Percentiles rank a stretch among this genome's conserved stretches.
Evolutionary conservation across 352 stramenopile genomes (phyloP).

Genomic region (Phytophthora vignae): DNA sequence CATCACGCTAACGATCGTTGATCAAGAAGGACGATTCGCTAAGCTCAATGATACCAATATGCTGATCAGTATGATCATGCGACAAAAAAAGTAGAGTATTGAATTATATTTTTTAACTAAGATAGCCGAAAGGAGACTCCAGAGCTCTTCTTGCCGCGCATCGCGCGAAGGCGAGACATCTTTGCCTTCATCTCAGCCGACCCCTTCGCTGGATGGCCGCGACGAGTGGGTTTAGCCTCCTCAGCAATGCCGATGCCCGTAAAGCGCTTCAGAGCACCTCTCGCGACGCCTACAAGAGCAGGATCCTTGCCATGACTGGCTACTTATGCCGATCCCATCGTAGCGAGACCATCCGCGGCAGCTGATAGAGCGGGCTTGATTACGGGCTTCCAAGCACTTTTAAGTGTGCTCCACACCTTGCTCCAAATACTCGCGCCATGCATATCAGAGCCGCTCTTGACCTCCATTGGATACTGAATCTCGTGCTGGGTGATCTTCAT

Average conservation of each 20-base stretch:
- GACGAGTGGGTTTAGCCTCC: neutral
- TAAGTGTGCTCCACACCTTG: slow-evolving; percentile 12
- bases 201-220: neutral
- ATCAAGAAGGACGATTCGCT: neutral
- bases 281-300: neutral
- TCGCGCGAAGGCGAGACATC: neutral
- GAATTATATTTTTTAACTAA: no score
- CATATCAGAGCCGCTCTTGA: neutral
- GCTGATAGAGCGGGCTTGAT: no score
- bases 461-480: neutral
- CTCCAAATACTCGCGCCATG: slow-evolving; percentile 4
- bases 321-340: neutral
- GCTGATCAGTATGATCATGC: neutral
- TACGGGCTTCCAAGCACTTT: neutral
- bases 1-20: neutral
- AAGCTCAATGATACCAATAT: neutral
- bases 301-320: neutral
- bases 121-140: no score
- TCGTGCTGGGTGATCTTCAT: neutral
- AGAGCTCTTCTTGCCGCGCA: no score
- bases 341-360: slow-evolving; percentile 7
- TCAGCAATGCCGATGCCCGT: neutral
- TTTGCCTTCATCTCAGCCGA: neutral
- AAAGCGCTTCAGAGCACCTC: neutral
- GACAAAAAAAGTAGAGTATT: neutral